Evolutionary conservation across 129 eudicot genomes (phyloP).

Genomic region (Daucus carota): DNA sequence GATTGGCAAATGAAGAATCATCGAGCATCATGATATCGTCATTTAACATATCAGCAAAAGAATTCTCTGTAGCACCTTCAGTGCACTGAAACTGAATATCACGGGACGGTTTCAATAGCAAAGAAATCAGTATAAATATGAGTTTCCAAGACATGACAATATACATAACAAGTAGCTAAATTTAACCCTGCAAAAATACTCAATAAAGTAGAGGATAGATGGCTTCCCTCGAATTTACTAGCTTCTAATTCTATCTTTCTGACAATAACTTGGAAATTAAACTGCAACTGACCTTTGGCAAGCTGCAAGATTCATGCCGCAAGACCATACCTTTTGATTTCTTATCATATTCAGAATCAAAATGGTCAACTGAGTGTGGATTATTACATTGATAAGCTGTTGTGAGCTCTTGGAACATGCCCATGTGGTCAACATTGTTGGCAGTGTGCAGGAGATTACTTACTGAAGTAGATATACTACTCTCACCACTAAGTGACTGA

Average conservation of each 20-base stretch:
- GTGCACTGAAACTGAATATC: conserved; percentile 19
- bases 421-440: too few species aligned
- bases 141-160: neutral
- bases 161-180: neutral
- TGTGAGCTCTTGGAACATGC: too few species aligned
- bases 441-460: too few species aligned
- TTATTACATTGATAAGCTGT: too few species aligned
- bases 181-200: neutral
- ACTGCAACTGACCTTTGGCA: neutral
- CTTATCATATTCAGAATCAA: too few species aligned
- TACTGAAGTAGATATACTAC: too few species aligned
- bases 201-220: neutral
- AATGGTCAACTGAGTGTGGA: too few species aligned
- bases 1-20: conserved; percentile 31
- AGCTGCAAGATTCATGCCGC: too few species aligned
- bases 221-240: neutral
- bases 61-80: conserved; percentile 48
- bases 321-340: too few species aligned
- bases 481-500: too few species aligned
- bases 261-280: neutral
- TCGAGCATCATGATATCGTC: conserved; percentile 74
- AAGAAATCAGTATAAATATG: too few species aligned
- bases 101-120: neutral
- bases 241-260: neutral
- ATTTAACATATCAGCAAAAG: conserved; percentile 70